Conservation (phyloP, 1,284 basidiomycete genomes). For the Moesziomyces globuligerus region DNA sequence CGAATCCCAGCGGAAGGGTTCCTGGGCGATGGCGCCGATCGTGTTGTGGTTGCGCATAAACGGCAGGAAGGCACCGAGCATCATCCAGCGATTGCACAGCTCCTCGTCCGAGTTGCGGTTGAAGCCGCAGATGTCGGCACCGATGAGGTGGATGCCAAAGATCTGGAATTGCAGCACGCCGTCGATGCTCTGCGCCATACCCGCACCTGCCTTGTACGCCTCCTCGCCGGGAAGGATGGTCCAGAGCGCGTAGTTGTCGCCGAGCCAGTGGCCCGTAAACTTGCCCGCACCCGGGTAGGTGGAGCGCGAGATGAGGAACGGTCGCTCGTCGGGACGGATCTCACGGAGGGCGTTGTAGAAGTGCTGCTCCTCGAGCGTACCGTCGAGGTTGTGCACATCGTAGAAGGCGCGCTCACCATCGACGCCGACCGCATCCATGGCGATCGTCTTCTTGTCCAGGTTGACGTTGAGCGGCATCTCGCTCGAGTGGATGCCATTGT, state of each 20-base stretch:
- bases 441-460: conserved; percentile 60
- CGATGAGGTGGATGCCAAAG: conserved; percentile 53
- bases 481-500: conserved; percentile 72
- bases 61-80: conserved; percentile 43
- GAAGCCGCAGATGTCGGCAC: conserved; percentile 53
- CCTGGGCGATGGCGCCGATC: conserved; percentile 47
- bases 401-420: conserved; percentile 31
- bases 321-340: conserved; percentile 46
- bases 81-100: conserved; percentile 73
- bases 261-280: conserved; percentile 68
- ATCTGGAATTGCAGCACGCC: conserved; percentile 80
- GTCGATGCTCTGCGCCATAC: conserved; percentile 72
- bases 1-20: conserved; percentile 49
- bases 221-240: conserved; percentile 69
- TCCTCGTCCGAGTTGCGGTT: conserved; percentile 76
- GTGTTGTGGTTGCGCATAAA: conserved; percentile 56
- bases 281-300: conserved; percentile 54
- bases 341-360: conserved; percentile 38
- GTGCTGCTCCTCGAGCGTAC: conserved; percentile 36
- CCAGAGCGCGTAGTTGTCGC: conserved; percentile 77
- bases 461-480: conserved; percentile 70
- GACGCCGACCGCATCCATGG: conserved; percentile 68
- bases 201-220: conserved; percentile 42
- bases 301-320: conserved; percentile 54
- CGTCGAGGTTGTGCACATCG: conserved; percentile 66